These are phyloP conservation scores for Beauveria medogensis DNA, from an alignment of 2,329 filamentous ascomycete genomes.

Conservation along the genomic window DNA sequence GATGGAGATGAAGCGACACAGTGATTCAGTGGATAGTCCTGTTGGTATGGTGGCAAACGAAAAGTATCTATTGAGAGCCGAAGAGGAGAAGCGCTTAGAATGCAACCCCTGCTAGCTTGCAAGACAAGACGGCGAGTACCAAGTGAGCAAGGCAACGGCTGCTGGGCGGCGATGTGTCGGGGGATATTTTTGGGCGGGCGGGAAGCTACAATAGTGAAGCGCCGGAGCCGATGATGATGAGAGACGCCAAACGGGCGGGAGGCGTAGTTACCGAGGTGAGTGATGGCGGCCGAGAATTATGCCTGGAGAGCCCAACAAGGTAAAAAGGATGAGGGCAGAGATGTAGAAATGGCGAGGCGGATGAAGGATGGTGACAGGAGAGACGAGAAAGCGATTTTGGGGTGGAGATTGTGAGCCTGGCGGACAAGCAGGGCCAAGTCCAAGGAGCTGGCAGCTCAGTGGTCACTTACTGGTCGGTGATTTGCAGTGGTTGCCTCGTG, in stretches of 20 bases:
- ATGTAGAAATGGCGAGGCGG: neutral
- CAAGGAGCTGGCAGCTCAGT: neutral
- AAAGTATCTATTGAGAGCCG: neutral
- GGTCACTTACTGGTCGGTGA: neutral
- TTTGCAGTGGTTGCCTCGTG: neutral
- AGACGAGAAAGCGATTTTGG: neutral
- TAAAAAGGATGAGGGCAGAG: neutral
- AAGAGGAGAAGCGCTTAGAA: slow-evolving; percentile 7
- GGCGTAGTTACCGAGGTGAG: neutral
- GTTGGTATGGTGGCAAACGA: neutral
- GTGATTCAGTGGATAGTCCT: neutral
- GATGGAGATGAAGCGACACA: neutral
- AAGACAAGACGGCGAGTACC: neutral
- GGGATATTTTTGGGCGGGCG: neutral
- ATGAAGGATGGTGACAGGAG: slow-evolving; percentile 2
- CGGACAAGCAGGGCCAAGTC: neutral
- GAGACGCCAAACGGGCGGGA: neutral
- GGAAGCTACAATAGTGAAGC: neutral
- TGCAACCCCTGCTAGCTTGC: slow-evolving; percentile 1
- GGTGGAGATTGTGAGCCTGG: slow-evolving; percentile 4
- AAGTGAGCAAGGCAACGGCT: neutral
- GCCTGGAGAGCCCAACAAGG: slow-evolving; percentile 2
- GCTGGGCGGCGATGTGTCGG: neutral
- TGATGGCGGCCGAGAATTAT: neutral
- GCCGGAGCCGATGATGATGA: neutral